These are phyloP conservation scores for Hebeloma cylindrosporum DNA, from an alignment of 768 basidiomycete species.

Conservation along the genomic window DNA sequence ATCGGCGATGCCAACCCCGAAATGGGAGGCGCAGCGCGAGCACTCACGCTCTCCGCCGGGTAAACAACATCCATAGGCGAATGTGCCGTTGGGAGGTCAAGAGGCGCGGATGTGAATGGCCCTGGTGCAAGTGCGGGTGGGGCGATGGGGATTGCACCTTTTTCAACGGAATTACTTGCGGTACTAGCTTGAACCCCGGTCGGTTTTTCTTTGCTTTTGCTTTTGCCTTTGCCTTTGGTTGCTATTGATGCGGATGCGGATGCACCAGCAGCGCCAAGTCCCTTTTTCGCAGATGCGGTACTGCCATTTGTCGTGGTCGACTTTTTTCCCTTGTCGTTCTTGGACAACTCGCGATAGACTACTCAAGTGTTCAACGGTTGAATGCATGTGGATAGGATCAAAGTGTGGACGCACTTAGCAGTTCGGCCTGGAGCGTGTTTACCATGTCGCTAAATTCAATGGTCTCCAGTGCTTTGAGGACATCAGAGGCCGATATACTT, in stretches of 20 bases:
- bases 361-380: background rate
- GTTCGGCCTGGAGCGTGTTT: slow-evolving; percentile 59
- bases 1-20: too few species aligned
- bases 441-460: slow-evolving; percentile 76
- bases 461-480: slow-evolving; percentile 81
- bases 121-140: slow-evolving; percentile 21
- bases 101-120: slow-evolving; percentile 33
- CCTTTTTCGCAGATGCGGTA: slow-evolving; percentile 24
- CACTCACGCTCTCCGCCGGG: slow-evolving; percentile 7
- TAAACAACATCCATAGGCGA: slow-evolving; percentile 31
- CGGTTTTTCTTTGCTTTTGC: too few species aligned
- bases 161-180: too few species aligned
- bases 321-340: slow-evolving; percentile 58
- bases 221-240: slow-evolving; percentile 38
- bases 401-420: slow-evolving; percentile 48
- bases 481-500: slow-evolving; percentile 86
- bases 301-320: slow-evolving; percentile 26
- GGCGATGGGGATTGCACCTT: slow-evolving; percentile 26
- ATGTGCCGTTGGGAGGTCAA: slow-evolving; percentile 25
- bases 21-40: too few species aligned
- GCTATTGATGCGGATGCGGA: slow-evolving; percentile 25
- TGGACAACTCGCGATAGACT: slow-evolving; percentile 69
- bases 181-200: too few species aligned
- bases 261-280: slow-evolving; percentile 1
- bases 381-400: background rate